Conservation (phyloP, 2,329 filamentous ascomycete species). For the Fusarium tupiense region DNA sequence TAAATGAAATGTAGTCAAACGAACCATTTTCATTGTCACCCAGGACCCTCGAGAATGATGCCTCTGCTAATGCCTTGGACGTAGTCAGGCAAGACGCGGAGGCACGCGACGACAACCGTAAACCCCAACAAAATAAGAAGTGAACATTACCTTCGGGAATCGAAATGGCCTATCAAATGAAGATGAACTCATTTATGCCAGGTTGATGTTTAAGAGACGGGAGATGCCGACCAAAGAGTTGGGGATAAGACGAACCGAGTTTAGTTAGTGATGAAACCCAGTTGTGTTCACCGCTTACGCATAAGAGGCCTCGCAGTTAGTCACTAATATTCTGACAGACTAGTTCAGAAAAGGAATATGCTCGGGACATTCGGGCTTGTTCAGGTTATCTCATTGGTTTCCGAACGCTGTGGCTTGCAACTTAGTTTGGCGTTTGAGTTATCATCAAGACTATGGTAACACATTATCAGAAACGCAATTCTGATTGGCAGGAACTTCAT, state of each 20-base stretch:
- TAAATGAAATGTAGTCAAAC: neutral
- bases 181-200: neutral
- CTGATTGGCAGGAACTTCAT: neutral
- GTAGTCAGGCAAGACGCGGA: neutral
- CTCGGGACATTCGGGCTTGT: neutral
- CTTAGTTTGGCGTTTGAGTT: neutral
- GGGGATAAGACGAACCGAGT: neutral
- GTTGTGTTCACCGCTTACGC: neutral
- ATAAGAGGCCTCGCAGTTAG: neutral
- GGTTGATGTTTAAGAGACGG: too few species aligned
- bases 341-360: neutral
- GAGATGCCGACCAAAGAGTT: neutral
- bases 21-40: too few species aligned
- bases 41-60: too few species aligned
- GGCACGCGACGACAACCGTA: neutral
- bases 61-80: neutral
- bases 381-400: neutral
- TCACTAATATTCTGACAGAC: too few species aligned
- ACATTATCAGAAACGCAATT: neutral
- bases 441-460: neutral
- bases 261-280: neutral
- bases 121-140: neutral
- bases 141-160: too few species aligned
- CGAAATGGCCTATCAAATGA: too few species aligned
- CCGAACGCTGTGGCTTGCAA: fast-evolving